A percentile compares a stretch with the other conserved stretches of the same genome.
phyloP scores from a whole-genome alignment of 306 rosid genomes.

The Inga oerstediana region DNA sequence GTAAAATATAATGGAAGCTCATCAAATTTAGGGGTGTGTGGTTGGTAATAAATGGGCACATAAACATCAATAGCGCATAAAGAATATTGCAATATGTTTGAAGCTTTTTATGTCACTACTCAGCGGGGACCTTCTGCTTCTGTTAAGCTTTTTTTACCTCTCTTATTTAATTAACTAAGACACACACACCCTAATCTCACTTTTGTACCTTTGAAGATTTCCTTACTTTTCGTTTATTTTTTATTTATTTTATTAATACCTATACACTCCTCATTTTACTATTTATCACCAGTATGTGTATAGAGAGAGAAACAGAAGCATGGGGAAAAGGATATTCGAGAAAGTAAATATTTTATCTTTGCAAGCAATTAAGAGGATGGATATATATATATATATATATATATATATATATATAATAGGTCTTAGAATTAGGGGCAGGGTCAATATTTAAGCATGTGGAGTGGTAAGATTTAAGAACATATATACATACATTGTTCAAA shows the following conservation, averaged over 20 bases:
- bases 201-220: slow-evolving; percentile 56
- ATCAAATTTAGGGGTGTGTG: slow-evolving; percentile 65
- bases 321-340: not conserved
- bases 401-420: not conserved
- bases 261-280: not conserved
- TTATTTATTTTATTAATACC: not conserved
- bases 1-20: slow-evolving; percentile 44
- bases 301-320: not conserved
- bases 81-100: slow-evolving; percentile 45
- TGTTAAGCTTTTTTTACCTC: slow-evolving; percentile 37
- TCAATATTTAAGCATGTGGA: too few species aligned
- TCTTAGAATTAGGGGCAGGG: not conserved
- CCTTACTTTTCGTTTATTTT: slow-evolving; percentile 32
- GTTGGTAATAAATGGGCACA: slow-evolving; percentile 61
- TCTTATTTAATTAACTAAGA: slow-evolving; percentile 10
- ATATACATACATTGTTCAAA: not conserved
- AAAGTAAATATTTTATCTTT: too few species aligned
- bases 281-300: not conserved
- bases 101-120: slow-evolving; percentile 50
- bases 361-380: not conserved
- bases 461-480: not conserved
- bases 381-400: too few species aligned
- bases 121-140: slow-evolving; percentile 74
- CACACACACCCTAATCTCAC: slow-evolving; percentile 35
- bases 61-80: slow-evolving; percentile 62